Evolutionary conservation across 768 basidiomycete species (phyloP).

Genomic region (Tylopilus cervinicoccineus): DNA sequence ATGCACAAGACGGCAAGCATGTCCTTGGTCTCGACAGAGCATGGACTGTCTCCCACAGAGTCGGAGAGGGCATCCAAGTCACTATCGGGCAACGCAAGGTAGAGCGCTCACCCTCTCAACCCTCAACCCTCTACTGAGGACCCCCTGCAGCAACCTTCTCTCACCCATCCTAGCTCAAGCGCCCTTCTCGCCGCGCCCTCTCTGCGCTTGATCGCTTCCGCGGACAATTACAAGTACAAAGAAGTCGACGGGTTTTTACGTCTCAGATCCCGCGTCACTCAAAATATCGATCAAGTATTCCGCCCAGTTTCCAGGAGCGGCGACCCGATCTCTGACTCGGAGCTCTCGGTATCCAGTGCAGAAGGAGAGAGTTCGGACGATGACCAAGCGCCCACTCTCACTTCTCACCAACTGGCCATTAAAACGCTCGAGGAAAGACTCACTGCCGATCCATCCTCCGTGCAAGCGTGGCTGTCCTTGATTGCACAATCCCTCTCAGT

Average conservation of each 20-base stretch:
- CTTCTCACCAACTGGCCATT: conserved; percentile 56
- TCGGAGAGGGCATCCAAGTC: conserved; percentile 62
- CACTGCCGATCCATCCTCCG: conserved; percentile 45
- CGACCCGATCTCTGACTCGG: conserved; percentile 32
- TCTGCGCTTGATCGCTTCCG: conserved; percentile 41
- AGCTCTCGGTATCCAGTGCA: conserved; percentile 29
- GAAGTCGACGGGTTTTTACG: conserved; percentile 68
- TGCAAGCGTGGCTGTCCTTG: conserved; percentile 59
- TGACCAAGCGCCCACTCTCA: conserved; percentile 32
- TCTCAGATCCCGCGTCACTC: conserved; percentile 42
- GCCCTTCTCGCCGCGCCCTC: conserved; percentile 49
- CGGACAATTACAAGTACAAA: conserved; percentile 44
- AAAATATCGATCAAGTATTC: conserved; percentile 39
- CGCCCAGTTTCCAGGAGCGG: conserved; percentile 42
- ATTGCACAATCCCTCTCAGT: conserved; percentile 59
- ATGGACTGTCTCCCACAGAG: conserved; percentile 47
- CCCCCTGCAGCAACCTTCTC: conserved; percentile 38
- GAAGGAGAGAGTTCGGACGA: conserved; percentile 36
- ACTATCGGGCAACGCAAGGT: conserved; percentile 45
- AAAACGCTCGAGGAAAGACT: conserved; percentile 57
- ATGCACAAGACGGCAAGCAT: conserved; percentile 42
- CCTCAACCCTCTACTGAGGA: conserved; percentile 3
- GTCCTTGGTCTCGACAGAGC: conserved; percentile 58
- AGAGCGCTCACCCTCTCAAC: neutral
- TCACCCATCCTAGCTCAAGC: conserved; percentile 56